Evolutionary conservation across 257 asterid species (phyloP), one percentile per base, ranked within the genome.

Genomic region (Ilex aquifolium): DNA sequence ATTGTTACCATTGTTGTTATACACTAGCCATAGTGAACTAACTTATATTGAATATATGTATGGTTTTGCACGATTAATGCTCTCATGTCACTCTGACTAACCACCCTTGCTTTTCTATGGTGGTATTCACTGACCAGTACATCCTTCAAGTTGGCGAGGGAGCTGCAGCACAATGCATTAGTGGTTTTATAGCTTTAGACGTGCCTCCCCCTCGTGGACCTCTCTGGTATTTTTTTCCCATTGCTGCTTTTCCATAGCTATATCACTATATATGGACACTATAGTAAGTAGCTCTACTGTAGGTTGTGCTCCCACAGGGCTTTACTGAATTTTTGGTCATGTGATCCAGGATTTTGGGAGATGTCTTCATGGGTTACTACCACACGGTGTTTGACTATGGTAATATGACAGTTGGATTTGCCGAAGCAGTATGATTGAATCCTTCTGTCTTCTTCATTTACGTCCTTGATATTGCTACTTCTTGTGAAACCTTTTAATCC

Each of bases 201-300:
- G 77, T 89, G 63, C 78, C 89, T 3, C 94, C 96, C 5, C 96
- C 96, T 62, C 95, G 93, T 10, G 96, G 96, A 68, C 95, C 96
- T 73, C 81, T 86, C 17, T 89, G 96, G 96, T 89, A 86, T 53
- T 21, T 48, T 44, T 58, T 15, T 21, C 31, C 58, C 12, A 10
- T 5, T 7, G 6, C 44, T 46, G 42, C 6, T 9, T 51, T 57
- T 59, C 63, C 66, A 56, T 49, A 61, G 54, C 14, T 49, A n/a
- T 49, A n/a, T 49, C 10, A 36, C 42, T 8, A 36, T 36, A 8
- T 59, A 39, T 59, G 11, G 60, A 31, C 6, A 31, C 10, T 10
- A 32, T 11, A 16, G 49, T 40, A 31, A 30, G 44, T 42, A 44
- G 44, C 42, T 44, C 60, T 36, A 36, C 7, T 36, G 42, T 36